Evolutionary conservation across 257 asterid species (phyloP).

Genomic region (Osmanthus fragrans): DNA sequence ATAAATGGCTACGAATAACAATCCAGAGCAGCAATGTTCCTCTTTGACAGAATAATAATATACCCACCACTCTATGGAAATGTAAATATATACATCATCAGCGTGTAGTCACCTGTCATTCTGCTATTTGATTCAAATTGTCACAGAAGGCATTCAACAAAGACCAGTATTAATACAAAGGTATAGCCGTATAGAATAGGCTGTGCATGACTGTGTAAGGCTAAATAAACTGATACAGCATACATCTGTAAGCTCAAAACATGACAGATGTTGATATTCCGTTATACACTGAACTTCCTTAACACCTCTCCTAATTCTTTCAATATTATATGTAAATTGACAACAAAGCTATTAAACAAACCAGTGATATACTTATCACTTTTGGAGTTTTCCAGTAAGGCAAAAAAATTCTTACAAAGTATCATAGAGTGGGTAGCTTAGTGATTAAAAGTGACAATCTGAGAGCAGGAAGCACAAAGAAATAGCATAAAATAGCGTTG

Average conservation of each 20-base stretch:
- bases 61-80: background rate
- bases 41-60: too few species aligned
- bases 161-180: background rate
- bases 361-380: background rate
- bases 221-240: background rate
- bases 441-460: background rate
- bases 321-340: too few species aligned
- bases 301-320: too few species aligned
- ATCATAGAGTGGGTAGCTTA: background rate
- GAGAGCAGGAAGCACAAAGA: background rate
- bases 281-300: background rate
- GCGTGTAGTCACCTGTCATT: conserved; percentile 10
- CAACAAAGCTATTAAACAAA: background rate
- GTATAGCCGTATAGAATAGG: background rate
- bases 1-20: conserved; percentile 9
- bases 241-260: background rate
- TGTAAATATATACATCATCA: background rate
- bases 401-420: background rate
- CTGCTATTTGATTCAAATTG: conserved; percentile 5
- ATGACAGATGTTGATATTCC: background rate
- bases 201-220: background rate
- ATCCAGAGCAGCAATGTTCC: background rate
- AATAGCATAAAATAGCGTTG: background rate
- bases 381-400: background rate
- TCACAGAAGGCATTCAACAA: background rate